Evolutionary conservation across 2,329 filamentous ascomycete species (phyloP).

Genomic region (Gliomastix tumulicola): DNA sequence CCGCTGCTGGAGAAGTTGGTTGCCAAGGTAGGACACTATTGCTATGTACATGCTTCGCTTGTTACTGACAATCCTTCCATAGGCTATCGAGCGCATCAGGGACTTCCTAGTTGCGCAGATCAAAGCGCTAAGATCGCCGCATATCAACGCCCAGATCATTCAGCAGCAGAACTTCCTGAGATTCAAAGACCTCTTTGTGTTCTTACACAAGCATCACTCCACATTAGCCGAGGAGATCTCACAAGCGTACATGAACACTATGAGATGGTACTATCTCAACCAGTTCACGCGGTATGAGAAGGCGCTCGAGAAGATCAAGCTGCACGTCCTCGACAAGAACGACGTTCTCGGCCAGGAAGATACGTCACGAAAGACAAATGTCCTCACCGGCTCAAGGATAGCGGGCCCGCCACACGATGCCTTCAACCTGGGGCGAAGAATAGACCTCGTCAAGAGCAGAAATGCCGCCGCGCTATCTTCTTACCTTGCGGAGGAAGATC

Average conservation of each 20-base stretch:
- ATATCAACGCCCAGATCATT: constrained; percentile 95
- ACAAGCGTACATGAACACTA: constrained; percentile 94
- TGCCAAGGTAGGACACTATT: constrained; percentile 52
- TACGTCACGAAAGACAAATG: constrained; percentile 53
- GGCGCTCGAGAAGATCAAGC: constrained; percentile 74
- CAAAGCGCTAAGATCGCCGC: constrained; percentile 86
- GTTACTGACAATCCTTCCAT: constrained; percentile 5
- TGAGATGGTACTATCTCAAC: constrained; percentile 95
- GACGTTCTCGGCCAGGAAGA: constrained; percentile 80
- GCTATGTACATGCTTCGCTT: constrained; percentile 1
- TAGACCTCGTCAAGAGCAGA: constrained; percentile 70
- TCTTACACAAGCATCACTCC: constrained; percentile 75
- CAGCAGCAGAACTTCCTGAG: constrained; percentile 87
- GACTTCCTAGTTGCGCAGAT: constrained; percentile 94
- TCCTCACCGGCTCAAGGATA: constrained; percentile 38
- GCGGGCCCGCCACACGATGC: constrained; percentile 68
- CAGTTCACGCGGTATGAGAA: constrained; percentile 86
- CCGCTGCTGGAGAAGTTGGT: constrained; percentile 81
- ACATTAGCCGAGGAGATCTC: constrained; percentile 84
- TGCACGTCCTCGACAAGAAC: constrained; percentile 76
- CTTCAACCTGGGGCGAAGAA: constrained; percentile 80
- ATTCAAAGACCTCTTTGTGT: constrained; percentile 83
- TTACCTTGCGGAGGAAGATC: constrained; percentile 86
- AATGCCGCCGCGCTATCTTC: constrained; percentile 75
- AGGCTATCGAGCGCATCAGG: constrained; percentile 88